Conservation (phyloP, 2,329 filamentous ascomycete species). For the Sphaerulina musiva region DNA sequence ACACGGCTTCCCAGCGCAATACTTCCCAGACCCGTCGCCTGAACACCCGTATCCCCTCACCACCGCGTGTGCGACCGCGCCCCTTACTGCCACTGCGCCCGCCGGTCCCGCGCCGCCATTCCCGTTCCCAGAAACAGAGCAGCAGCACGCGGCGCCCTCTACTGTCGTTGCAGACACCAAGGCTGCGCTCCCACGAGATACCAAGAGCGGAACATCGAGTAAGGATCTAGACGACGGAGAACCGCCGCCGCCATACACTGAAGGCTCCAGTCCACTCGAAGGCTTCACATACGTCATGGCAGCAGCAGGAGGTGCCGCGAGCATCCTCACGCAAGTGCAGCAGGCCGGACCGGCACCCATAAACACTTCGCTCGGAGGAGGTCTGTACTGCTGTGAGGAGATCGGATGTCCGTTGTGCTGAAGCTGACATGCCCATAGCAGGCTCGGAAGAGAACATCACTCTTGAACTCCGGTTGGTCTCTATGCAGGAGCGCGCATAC, state of each 20-base stretch:
- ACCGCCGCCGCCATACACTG: slow-evolving; percentile 90
- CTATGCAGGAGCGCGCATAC: slow-evolving; percentile 3
- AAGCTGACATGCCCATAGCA: background rate
- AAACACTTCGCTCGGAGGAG: slow-evolving; percentile 75
- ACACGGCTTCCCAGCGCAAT: slow-evolving; percentile 57
- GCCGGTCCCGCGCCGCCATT: slow-evolving; percentile 42
- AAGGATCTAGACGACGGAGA: slow-evolving; percentile 75
- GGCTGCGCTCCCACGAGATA: slow-evolving; percentile 72
- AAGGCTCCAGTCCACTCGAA: slow-evolving; percentile 85
- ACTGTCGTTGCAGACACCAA: slow-evolving; percentile 67
- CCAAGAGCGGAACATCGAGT: slow-evolving; percentile 65
- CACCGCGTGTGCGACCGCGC: slow-evolving; percentile 30
- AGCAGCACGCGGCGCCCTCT: slow-evolving; percentile 41
- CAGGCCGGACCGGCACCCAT: slow-evolving; percentile 80
- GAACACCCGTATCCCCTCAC: slow-evolving; percentile 42
- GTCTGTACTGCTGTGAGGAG: slow-evolving; percentile 31
- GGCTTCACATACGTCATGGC: slow-evolving; percentile 98
- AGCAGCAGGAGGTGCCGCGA: slow-evolving; percentile 89
- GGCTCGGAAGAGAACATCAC: slow-evolving; percentile 87
- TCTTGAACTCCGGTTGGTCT: slow-evolving; percentile 77
- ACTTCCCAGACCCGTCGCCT: slow-evolving; percentile 47
- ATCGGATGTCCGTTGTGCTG: background rate
- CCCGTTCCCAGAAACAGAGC: slow-evolving; percentile 32
- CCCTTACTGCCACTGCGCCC: slow-evolving; percentile 45
- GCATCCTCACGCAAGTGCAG: slow-evolving; percentile 98